Conservation (phyloP, 164 flowering plant species). For the Cinnamomum chago region DNA sequence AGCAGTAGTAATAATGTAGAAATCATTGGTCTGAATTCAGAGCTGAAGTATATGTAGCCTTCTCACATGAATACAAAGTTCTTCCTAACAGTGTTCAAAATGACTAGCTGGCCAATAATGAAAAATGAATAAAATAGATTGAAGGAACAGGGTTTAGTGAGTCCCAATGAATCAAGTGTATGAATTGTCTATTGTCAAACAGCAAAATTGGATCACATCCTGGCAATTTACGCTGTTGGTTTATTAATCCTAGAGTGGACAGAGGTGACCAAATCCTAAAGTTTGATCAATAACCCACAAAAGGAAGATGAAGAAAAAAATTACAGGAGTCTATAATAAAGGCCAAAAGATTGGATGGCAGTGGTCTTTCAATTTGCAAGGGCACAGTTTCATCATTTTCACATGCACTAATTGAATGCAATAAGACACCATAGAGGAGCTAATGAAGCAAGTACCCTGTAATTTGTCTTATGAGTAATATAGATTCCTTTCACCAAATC, state of each 20-base stretch:
- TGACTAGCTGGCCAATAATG: background rate
- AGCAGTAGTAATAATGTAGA: background rate
- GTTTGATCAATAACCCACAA: too few species aligned
- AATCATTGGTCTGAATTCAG: background rate
- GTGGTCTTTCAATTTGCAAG: background rate
- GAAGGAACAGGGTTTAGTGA: background rate
- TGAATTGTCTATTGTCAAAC: background rate
- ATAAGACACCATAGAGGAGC: background rate
- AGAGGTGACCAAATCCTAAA: background rate
- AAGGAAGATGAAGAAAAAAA: too few species aligned
- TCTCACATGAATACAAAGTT: background rate
- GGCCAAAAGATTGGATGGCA: background rate
- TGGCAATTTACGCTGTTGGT: background rate
- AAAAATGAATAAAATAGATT: background rate
- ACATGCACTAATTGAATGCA: background rate
- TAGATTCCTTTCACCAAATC: background rate
- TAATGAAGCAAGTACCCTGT: background rate
- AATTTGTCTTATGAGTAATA: background rate
- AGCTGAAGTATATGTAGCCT: background rate
- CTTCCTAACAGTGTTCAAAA: background rate
- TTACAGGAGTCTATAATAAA: too few species aligned
- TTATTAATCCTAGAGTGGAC: background rate
- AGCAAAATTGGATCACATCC: background rate
- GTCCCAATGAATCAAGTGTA: background rate
- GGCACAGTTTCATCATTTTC: background rate